A percentile compares a stretch with the other conserved stretches of the same genome.
These are phyloP conservation scores for Thymus mandschuricus DNA, from an alignment of 257 asterid species.

Conservation along the genomic window DNA sequence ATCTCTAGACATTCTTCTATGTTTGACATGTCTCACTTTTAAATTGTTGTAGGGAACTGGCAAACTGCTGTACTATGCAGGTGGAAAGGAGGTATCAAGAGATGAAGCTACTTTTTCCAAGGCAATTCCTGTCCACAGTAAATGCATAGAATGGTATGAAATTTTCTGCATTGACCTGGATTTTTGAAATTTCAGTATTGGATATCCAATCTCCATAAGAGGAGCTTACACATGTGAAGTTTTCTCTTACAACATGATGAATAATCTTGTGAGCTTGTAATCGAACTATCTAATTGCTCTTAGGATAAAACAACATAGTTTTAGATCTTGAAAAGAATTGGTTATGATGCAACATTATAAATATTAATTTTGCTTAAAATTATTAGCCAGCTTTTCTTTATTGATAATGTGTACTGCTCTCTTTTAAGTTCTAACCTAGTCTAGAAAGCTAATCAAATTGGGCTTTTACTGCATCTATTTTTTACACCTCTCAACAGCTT, in stretches of 20 bases:
- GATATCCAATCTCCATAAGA: too few relatives aligned
- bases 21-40: constrained; percentile 21
- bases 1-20: constrained; percentile 2
- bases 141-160: constrained; percentile 87
- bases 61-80: constrained; percentile 59
- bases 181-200: too few relatives aligned
- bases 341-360: too few relatives aligned
- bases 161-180: constrained; percentile 10
- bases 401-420: not conserved
- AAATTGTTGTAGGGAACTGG: constrained; percentile 69
- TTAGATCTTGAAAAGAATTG: too few relatives aligned
- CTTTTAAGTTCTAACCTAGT: not conserved
- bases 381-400: not conserved
- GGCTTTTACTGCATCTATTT: not conserved
- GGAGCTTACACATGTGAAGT: too few relatives aligned
- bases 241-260: too few relatives aligned
- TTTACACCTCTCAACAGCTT: constrained; percentile 4
- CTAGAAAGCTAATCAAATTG: not conserved
- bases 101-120: constrained; percentile 43
- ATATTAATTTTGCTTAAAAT: not conserved
- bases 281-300: too few relatives aligned
- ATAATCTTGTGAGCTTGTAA: too few relatives aligned
- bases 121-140: constrained; percentile 64
- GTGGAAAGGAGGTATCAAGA: constrained; percentile 69
- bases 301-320: too few relatives aligned